These are phyloP conservation scores for Exobasidium cylindrosporum DNA, from an alignment of 1,284 basidiomycete genomes.

Conservation along the genomic window DNA sequence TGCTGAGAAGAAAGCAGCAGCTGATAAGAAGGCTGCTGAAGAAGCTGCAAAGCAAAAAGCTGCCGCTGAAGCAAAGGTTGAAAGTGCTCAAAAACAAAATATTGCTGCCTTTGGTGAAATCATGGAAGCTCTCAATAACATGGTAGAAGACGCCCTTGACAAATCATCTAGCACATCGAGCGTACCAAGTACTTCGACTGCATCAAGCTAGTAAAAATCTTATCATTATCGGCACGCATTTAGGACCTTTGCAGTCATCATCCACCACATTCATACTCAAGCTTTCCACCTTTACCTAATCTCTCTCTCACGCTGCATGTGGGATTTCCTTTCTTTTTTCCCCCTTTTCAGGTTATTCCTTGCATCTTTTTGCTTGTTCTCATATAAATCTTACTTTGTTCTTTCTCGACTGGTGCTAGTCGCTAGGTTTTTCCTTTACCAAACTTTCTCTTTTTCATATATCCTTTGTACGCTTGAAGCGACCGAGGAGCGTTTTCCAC, in stretches of 20 bases:
- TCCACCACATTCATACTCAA: no score
- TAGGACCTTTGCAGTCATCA: no score
- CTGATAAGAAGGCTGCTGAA: slow-evolving; percentile 8
- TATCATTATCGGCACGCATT: no score
- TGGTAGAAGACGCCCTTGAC: slow-evolving; percentile 25
- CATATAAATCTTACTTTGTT: not conserved
- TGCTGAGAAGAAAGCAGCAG: slow-evolving; percentile 2
- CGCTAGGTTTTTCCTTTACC: not conserved
- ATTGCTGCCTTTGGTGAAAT: slow-evolving; percentile 47
- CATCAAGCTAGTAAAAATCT: not conserved
- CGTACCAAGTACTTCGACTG: not conserved
- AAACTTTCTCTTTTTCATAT: not conserved
- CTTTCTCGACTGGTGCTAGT: not conserved
- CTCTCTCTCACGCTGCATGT: no score
- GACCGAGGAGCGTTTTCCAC: no score
- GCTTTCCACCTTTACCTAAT: not conserved
- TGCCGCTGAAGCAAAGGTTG: slow-evolving; percentile 21
- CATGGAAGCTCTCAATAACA: slow-evolving; percentile 45
- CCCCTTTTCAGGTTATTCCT: not conserved
- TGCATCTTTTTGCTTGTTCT: not conserved
- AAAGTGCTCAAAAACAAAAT: slow-evolving; percentile 29
- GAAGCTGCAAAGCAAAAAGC: slow-evolving; percentile 18
- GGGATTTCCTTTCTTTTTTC: not conserved
- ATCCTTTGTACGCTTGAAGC: not conserved
- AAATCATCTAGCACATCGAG: slow-evolving; percentile 6